These are phyloP conservation scores for Beauveria rudraprayagi DNA, from an alignment of 2,329 filamentous ascomycete genomes.

Conservation along the genomic window DNA sequence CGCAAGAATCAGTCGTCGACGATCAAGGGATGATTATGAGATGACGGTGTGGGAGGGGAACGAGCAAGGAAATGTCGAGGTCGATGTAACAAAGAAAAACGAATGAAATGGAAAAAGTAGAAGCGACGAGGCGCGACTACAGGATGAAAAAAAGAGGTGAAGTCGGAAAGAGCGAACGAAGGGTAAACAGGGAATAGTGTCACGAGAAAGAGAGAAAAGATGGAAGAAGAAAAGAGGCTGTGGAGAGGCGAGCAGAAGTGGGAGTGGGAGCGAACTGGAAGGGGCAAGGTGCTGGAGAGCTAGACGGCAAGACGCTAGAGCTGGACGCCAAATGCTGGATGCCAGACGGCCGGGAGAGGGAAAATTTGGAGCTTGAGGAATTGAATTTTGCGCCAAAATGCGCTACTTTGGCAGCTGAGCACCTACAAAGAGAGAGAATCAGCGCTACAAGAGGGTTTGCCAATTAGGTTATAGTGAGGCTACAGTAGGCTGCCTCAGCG, in stretches of 20 bases:
- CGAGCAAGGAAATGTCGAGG: neutral
- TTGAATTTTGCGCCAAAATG: no score
- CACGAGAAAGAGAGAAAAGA: conserved; percentile 8
- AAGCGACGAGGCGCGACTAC: neutral
- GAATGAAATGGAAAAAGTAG: neutral
- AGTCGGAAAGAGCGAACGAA: conserved; percentile 1
- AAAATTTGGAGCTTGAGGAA: neutral
- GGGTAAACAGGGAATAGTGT: conserved; percentile 6
- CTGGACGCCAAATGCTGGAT: no score
- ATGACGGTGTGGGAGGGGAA: neutral
- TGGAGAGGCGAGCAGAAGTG: neutral
- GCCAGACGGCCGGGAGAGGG: neutral
- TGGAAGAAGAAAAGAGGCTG: neutral
- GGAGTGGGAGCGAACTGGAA: neutral
- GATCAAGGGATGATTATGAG: neutral
- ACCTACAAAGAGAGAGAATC: no score
- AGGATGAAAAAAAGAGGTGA: neutral
- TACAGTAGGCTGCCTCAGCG: neutral
- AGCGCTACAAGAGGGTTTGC: no score
- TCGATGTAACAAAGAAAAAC: neutral
- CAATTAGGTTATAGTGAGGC: neutral
- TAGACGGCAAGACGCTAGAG: no score
- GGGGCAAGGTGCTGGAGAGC: neutral
- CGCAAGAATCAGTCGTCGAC: neutral
- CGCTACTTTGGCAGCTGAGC: neutral